These are phyloP conservation scores for Neopestalotiopsis rosae DNA, from an alignment of 2,329 filamentous ascomycete genomes.

Conservation along the genomic window DNA sequence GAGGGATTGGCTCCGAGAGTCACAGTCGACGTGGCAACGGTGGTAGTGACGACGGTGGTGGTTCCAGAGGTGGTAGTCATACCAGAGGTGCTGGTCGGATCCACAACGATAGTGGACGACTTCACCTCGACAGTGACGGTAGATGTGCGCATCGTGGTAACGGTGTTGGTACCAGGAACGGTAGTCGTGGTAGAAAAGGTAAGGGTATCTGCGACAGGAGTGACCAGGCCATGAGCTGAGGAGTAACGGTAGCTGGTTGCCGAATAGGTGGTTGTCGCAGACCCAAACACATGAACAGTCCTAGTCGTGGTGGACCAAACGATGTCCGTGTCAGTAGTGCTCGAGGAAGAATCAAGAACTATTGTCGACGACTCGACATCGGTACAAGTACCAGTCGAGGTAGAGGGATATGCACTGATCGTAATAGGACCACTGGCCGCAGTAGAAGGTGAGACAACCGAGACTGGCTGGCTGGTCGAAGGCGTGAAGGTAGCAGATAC, in stretches of 20 bases:
- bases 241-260: not conserved
- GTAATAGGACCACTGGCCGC: not conserved
- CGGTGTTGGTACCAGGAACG: no score
- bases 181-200: conserved; percentile 16
- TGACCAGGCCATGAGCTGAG: not conserved
- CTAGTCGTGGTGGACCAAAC: not conserved
- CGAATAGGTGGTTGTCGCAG: not conserved
- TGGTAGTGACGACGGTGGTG: conserved; percentile 1
- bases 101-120: not conserved
- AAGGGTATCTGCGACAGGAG: not conserved
- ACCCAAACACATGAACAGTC: not conserved
- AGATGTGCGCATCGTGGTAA: no score
- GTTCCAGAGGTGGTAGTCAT: conserved; percentile 16
- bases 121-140: no score
- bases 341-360: not conserved
- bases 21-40: conserved; percentile 20
- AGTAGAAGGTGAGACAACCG: not conserved
- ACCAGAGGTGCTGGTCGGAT: conserved; percentile 1
- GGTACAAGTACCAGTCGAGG: not conserved
- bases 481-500: not conserved
- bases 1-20: conserved; percentile 19
- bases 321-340: not conserved
- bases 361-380: not conserved
- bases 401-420: no score
- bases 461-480: not conserved